Conservation (phyloP, 2,329 filamentous ascomycete genomes). For the Ilyonectria mors-panacis region DNA sequence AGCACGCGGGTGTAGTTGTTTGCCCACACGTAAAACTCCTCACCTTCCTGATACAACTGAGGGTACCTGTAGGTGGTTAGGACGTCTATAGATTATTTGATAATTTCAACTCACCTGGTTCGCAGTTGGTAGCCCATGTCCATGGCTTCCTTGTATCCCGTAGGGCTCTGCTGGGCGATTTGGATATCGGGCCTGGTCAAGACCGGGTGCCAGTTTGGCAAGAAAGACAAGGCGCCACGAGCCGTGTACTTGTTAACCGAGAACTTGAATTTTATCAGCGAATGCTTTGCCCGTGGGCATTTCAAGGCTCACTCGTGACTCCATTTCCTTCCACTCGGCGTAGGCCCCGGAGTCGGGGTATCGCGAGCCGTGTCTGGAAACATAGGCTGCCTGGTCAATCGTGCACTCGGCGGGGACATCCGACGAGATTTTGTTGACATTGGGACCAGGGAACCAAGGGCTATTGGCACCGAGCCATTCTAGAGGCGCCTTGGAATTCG, state of each 20-base stretch:
- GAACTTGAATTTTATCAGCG: slow-evolving; percentile 57
- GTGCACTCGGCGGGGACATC: slow-evolving; percentile 69
- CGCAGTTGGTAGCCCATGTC: slow-evolving; percentile 69
- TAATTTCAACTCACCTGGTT: slow-evolving; percentile 52
- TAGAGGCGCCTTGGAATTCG: slow-evolving; percentile 15
- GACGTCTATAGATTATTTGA: accelerated
- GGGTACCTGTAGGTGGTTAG: slow-evolving; percentile 55
- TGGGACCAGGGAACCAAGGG: slow-evolving; percentile 58
- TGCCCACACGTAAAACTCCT: slow-evolving; percentile 72
- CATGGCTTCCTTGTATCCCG: slow-evolving; percentile 74
- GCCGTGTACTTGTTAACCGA: slow-evolving; percentile 68
- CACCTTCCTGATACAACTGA: slow-evolving; percentile 64
- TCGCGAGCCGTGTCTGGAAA: slow-evolving; percentile 73
- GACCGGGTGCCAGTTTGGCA: slow-evolving; percentile 71
- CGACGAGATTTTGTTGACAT: slow-evolving; percentile 69
- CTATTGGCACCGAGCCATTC: slow-evolving; percentile 31
- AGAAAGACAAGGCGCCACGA: slow-evolving; percentile 67
- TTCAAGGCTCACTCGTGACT: slow-evolving; percentile 54
- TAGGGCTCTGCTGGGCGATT: slow-evolving; percentile 71
- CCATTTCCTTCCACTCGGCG: slow-evolving; percentile 66
- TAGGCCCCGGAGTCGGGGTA: slow-evolving; percentile 75
- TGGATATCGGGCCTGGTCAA: slow-evolving; percentile 68
- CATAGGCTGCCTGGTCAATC: slow-evolving; percentile 73
- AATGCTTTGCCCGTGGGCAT: accelerated
- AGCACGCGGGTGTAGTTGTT: slow-evolving; percentile 77